Evolutionary conservation across 257 asterid genomes (phyloP).

Genomic region (Solanum chiquidenum): DNA sequence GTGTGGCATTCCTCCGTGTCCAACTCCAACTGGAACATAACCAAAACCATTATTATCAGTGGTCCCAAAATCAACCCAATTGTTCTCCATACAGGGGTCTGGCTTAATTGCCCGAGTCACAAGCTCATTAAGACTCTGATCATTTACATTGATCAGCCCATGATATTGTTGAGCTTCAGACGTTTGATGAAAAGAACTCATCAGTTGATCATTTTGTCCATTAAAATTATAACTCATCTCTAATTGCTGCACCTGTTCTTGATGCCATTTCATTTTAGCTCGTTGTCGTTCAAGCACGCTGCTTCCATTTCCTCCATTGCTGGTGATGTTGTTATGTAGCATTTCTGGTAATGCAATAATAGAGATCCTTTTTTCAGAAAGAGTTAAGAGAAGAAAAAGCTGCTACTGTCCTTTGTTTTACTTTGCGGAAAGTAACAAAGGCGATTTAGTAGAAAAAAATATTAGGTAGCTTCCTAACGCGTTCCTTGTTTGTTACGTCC

Average conservation of each 20-base stretch:
- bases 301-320: not conserved
- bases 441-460: not conserved
- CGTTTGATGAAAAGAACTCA: conserved; percentile 2
- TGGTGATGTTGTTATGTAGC: conserved; percentile 17
- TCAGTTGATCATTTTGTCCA: conserved; percentile 7
- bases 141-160: conserved; percentile 8
- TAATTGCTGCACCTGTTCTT: conserved; percentile 20
- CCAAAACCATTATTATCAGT: conserved; percentile 3
- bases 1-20: conserved; percentile 15
- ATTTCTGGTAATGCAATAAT: conserved; percentile 24
- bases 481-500: conserved; percentile 9
- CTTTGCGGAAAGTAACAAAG: conserved; percentile 17
- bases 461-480: conserved; percentile 23
- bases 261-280: conserved; percentile 35
- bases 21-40: conserved; percentile 1
- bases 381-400: not conserved
- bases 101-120: conserved; percentile 34
- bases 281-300: conserved; percentile 42
- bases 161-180: conserved; percentile 14
- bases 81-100: conserved; percentile 34
- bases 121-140: conserved; percentile 33
- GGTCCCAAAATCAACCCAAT: conserved; percentile 8
- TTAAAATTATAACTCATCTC: conserved; percentile 12
- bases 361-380: not conserved
- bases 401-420: not conserved